phyloP scores from a whole-genome alignment of 2,329 filamentous ascomycete genomes.

The Didymella arachidicola region DNA sequence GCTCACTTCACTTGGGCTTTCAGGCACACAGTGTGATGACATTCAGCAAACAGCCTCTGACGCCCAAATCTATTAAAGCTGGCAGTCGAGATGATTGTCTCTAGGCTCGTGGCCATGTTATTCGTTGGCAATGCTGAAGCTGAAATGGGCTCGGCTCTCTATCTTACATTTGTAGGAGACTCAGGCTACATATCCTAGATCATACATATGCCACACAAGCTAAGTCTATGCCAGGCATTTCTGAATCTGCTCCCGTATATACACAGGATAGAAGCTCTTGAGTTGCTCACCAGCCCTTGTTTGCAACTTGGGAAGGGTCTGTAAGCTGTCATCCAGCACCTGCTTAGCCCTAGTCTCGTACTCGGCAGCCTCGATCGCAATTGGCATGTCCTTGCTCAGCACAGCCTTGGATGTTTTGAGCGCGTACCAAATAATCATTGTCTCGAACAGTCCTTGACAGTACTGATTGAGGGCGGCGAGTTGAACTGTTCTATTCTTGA shows the following conservation, averaged over 20 bases:
- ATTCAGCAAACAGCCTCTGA: too few species aligned
- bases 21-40: too few species aligned
- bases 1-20: too few species aligned
- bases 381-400: constrained; percentile 48
- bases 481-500: constrained; percentile 7
- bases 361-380: constrained; percentile 31
- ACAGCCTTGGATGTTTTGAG: constrained; percentile 53
- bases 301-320: constrained; percentile 17
- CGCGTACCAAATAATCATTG: constrained; percentile 54
- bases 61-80: too few species aligned
- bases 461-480: constrained; percentile 9
- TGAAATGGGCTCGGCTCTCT: not conserved
- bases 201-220: constrained; percentile 1
- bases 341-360: constrained; percentile 23
- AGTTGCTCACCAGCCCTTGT: constrained; percentile 1
- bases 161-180: constrained; percentile 14
- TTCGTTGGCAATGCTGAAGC: not conserved
- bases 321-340: constrained; percentile 17
- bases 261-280: not conserved
- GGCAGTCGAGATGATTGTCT: too few species aligned
- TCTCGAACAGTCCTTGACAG: constrained; percentile 37
- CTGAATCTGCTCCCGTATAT: constrained; percentile 7
- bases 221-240: constrained; percentile 6
- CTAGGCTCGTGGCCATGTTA: not conserved
- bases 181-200: constrained; percentile 2